Percentiles rank a stretch among this genome's conserved stretches.
These are phyloP conservation scores for Lentinula sp. DNA, from an alignment of 768 basidiomycete genomes.

Conservation along the genomic window DNA sequence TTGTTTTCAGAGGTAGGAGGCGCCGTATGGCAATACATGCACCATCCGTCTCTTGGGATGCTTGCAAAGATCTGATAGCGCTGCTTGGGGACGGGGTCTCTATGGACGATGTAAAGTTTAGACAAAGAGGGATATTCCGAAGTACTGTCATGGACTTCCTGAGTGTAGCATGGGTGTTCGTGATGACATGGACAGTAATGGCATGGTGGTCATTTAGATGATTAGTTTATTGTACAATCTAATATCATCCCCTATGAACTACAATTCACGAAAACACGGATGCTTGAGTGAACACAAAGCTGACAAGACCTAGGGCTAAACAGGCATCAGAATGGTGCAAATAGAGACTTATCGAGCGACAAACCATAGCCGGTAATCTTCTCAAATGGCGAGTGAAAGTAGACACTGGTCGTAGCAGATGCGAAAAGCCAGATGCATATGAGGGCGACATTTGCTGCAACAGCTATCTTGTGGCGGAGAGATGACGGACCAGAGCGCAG, in stretches of 20 bases:
- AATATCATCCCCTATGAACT: neutral
- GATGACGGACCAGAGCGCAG: slow-evolving; percentile 36
- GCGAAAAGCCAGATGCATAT: slow-evolving; percentile 70
- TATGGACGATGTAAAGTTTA: slow-evolving; percentile 8
- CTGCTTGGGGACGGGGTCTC: slow-evolving; percentile 11
- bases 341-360: slow-evolving; percentile 21
- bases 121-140: slow-evolving; percentile 24
- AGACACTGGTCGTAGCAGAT: slow-evolving; percentile 73
- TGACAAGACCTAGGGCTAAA: slow-evolving; percentile 14
- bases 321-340: neutral
- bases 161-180: slow-evolving; percentile 29
- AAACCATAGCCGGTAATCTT: slow-evolving; percentile 81
- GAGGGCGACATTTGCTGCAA: slow-evolving; percentile 38
- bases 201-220: slow-evolving; percentile 28
- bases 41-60: slow-evolving; percentile 25
- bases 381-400: slow-evolving; percentile 87
- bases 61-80: slow-evolving; percentile 9
- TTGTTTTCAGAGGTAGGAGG: slow-evolving; percentile 47
- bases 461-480: slow-evolving; percentile 38
- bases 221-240: neutral
- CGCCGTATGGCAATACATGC: slow-evolving; percentile 45
- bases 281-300: slow-evolving; percentile 12
- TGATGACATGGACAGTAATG: slow-evolving; percentile 28
- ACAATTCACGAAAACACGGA: slow-evolving; percentile 6
- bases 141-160: slow-evolving; percentile 33